Evolutionary conservation across 108 stramenopile species (phyloP).

Genomic region (Epithemia pelagica): DNA sequence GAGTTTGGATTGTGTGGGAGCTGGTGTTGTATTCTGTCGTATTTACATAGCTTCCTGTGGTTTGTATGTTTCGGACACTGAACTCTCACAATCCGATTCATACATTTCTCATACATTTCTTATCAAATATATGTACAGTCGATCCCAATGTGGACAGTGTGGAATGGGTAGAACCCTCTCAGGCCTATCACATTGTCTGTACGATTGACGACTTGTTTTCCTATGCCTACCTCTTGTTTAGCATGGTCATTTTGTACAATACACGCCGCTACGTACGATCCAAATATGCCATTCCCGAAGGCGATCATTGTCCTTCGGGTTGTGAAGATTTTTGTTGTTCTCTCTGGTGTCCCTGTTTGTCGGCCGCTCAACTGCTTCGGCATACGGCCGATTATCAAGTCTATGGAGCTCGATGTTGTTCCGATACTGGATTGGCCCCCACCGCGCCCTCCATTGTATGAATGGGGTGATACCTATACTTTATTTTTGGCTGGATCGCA

Average conservation of each 20-base stretch:
- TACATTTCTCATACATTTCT: no score
- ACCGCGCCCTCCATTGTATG: constrained; percentile 6
- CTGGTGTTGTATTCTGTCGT: no score
- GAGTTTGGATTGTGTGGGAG: no score
- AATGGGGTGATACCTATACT: no score
- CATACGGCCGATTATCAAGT: constrained; percentile 14
- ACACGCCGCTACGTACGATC: constrained; percentile 7
- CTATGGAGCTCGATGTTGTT: constrained; percentile 8
- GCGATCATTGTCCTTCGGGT: background rate
- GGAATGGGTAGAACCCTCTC: constrained; percentile 8
- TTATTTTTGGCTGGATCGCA: no score
- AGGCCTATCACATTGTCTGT: constrained; percentile 4
- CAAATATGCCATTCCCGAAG: constrained; percentile 15
- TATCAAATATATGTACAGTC: no score
- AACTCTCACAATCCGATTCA: no score
- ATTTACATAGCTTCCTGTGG: no score
- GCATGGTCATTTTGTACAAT: constrained; percentile 1
- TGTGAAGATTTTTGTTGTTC: constrained; percentile 14
- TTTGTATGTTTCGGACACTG: no score
- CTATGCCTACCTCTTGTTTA: constrained; percentile 1
- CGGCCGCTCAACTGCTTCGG: constrained; percentile 5
- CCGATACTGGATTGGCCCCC: constrained; percentile 4
- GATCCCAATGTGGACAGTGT: constrained; percentile 4
- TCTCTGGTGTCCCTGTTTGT: constrained; percentile 8
- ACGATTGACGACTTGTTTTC: constrained; percentile 8